Conservation (phyloP, 1,139 yeast species). For the Hanseniaspora uvarum region DNA sequence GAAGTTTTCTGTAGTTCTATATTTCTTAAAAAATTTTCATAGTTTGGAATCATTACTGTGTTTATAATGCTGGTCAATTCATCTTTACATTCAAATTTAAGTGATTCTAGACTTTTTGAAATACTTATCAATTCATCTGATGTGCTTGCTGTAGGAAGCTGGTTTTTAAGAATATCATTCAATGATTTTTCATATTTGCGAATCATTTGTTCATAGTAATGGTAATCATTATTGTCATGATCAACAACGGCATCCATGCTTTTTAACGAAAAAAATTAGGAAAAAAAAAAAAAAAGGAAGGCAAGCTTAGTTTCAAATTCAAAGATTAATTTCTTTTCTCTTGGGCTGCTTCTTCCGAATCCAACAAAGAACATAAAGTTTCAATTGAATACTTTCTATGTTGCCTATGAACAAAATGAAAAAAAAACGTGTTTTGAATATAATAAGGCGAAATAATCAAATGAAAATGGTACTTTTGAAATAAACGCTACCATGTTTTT, state of each 20-base stretch:
- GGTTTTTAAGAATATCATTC: constrained; percentile 3
- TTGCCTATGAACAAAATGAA: too few species aligned
- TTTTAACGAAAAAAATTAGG: neutral
- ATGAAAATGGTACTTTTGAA: too few species aligned
- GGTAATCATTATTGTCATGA: neutral
- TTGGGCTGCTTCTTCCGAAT: too few species aligned
- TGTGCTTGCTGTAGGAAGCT: neutral
- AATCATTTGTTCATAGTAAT: neutral
- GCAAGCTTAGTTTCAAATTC: too few species aligned
- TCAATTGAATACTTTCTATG: too few species aligned
- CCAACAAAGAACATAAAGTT: too few species aligned
- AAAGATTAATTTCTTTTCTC: too few species aligned
- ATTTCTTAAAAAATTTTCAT: constrained; percentile 4
- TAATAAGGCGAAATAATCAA: too few species aligned
- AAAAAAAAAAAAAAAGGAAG: too few species aligned
- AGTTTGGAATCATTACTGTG: neutral
- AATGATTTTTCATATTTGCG: neutral
- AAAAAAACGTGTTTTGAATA: too few species aligned
- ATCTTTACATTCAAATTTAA: constrained; percentile 5
- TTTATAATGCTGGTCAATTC: neutral
- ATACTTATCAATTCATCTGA: constrained; percentile 1
- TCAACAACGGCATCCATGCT: neutral
- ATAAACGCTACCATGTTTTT: neutral
- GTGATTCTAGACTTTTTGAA: neutral
- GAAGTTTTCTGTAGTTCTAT: constrained; percentile 13